phyloP scores from a whole-genome alignment of 352 stramenopile species.

The Pythium inflatum region DNA sequence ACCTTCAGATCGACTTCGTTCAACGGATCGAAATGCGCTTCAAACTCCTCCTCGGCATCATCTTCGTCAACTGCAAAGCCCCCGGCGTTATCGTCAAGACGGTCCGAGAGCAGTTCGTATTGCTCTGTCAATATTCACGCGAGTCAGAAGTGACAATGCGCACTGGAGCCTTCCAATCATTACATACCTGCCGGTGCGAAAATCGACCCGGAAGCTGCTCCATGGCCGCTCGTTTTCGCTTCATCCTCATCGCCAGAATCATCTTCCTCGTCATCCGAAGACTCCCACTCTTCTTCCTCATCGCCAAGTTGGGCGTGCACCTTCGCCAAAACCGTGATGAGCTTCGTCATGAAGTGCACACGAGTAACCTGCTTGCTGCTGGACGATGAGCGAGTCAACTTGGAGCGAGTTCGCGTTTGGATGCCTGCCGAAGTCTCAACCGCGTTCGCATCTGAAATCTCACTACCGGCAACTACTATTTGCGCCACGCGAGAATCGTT shows the following conservation, averaged over 20 bases:
- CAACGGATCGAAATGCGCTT: constrained; percentile 79
- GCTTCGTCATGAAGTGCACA: constrained; percentile 83
- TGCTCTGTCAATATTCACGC: constrained; percentile 42
- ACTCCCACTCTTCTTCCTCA: constrained; percentile 81
- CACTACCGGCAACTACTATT: constrained; percentile 66
- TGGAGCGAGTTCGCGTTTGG: constrained; percentile 65
- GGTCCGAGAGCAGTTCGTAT: constrained; percentile 72
- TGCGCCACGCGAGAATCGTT: constrained; percentile 72
- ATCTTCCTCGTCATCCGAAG: constrained; percentile 70
- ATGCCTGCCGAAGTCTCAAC: constrained; percentile 11
- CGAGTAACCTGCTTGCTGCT: constrained; percentile 45
- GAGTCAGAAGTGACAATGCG: background rate
- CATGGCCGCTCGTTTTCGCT: constrained; percentile 24
- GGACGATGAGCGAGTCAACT: constrained; percentile 41
- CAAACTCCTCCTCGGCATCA: constrained; percentile 76
- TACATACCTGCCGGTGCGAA: constrained; percentile 74
- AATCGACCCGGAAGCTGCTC: constrained; percentile 38
- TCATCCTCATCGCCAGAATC: constrained; percentile 70
- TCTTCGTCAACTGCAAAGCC: constrained; percentile 43
- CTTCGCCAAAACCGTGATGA: constrained; percentile 75
- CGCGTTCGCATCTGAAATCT: constrained; percentile 33
- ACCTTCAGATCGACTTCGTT: constrained; percentile 85
- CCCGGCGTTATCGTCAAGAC: constrained; percentile 44
- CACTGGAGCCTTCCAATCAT: too few species aligned
- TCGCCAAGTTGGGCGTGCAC: constrained; percentile 70